Conservation (phyloP, 345 rosid species). For the Microcos paniculata region DNA sequence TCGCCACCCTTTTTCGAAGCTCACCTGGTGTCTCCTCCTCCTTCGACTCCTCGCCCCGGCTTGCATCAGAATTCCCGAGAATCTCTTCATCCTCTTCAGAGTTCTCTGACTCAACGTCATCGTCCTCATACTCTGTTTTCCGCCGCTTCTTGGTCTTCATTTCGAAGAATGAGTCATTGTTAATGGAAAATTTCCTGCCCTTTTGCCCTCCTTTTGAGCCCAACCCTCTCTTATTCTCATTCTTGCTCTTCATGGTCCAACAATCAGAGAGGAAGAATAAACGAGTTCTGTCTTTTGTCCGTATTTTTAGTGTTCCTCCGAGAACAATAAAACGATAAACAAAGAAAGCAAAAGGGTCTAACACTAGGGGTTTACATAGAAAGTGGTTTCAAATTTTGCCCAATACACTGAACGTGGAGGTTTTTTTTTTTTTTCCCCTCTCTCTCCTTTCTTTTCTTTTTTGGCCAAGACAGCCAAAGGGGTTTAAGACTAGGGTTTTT, state of each 20-base stretch:
- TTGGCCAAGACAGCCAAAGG: background rate
- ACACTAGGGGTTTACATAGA: too few species aligned
- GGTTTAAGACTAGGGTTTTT: conserved; percentile 18
- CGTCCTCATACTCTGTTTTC: conserved; percentile 42
- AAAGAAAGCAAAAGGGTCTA: too few species aligned
- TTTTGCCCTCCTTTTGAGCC: conserved; percentile 11
- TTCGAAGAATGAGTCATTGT: conserved; percentile 50
- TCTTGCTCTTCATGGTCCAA: conserved; percentile 12
- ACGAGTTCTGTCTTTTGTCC: too few species aligned
- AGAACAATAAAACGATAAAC: too few species aligned
- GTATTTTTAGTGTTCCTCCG: too few species aligned
- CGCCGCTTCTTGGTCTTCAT: conserved; percentile 47
- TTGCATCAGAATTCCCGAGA: conserved; percentile 22
- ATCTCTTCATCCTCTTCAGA: conserved; percentile 50
- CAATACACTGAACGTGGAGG: too few species aligned
- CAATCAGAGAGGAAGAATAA: background rate
- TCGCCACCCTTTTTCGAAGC: conserved; percentile 68
- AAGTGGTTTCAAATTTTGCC: too few species aligned
- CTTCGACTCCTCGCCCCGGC: conserved; percentile 21
- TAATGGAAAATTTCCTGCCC: conserved; percentile 15
- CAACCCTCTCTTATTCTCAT: conserved; percentile 13
- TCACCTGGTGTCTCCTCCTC: conserved; percentile 74
- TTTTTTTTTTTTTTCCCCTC: too few species aligned
- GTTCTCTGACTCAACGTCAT: conserved; percentile 59
- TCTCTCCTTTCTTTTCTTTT: too few species aligned